Evolutionary conservation across 2,329 filamentous ascomycete genomes (phyloP).

Genomic region (Diaporthe sp.): DNA sequence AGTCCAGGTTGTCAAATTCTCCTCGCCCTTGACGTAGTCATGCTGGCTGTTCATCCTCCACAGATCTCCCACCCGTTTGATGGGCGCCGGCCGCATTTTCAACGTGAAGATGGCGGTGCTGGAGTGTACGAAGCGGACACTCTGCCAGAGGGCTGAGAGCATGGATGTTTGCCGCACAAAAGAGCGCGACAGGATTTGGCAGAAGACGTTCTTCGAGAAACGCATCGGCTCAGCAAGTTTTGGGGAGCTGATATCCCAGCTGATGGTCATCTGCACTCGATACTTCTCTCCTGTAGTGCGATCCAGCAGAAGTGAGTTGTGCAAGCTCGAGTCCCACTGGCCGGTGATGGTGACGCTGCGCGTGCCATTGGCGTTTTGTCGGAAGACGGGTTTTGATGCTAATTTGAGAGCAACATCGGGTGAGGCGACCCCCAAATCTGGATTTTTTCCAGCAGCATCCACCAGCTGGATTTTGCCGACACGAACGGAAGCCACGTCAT

Average conservation of each 20-base stretch:
- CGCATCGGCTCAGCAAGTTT: constrained; percentile 90
- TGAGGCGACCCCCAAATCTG: constrained; percentile 80
- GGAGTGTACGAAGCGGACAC: constrained; percentile 87
- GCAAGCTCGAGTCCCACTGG: constrained; percentile 96
- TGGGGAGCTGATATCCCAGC: constrained; percentile 87
- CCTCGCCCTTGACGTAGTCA: constrained; percentile 97
- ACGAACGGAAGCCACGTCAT: constrained; percentile 81
- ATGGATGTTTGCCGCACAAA: constrained; percentile 90
- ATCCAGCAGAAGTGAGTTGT: constrained; percentile 93
- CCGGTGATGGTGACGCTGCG: constrained; percentile 87
- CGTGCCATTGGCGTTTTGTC: constrained; percentile 90
- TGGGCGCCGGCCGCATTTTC: constrained; percentile 86
- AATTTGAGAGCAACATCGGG: constrained; percentile 84
- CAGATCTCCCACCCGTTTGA: constrained; percentile 91
- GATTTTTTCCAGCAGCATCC: constrained; percentile 86
- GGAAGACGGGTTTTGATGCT: constrained; percentile 82
- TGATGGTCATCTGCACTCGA: constrained; percentile 87
- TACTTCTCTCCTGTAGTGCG: constrained; percentile 93
- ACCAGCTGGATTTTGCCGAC: constrained; percentile 87
- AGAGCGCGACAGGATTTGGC: constrained; percentile 86
- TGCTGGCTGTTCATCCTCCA: constrained; percentile 97
- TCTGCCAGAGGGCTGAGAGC: constrained; percentile 89
- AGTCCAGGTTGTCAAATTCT: constrained; percentile 85
- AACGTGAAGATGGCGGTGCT: constrained; percentile 89
- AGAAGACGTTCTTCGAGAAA: constrained; percentile 83